A percentile compares a stretch with the other conserved stretches of the same genome.
phyloP scores from a whole-genome alignment of 331 rosid species.

The Malus hybrid region DNA sequence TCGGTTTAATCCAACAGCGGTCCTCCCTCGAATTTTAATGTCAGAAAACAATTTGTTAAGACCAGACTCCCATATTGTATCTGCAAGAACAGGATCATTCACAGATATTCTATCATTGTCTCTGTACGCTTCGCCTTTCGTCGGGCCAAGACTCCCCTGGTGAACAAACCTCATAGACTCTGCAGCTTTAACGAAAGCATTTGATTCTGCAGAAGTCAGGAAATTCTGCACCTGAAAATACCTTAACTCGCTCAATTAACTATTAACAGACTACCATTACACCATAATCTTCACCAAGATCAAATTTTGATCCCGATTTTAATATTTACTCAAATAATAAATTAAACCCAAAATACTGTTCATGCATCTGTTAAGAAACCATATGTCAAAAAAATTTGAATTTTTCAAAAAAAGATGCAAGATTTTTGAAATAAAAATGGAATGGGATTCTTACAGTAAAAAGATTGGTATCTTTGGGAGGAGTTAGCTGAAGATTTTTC shows the following conservation, averaged over 20 bases:
- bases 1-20: slow-evolving; percentile 79
- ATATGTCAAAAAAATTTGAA: not conserved
- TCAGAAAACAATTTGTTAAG: slow-evolving; percentile 57
- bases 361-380: not conserved
- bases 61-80: slow-evolving; percentile 72
- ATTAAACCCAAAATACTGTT: too few species aligned
- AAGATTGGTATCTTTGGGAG: slow-evolving; percentile 53
- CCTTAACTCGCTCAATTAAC: slow-evolving; percentile 6
- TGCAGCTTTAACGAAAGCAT: slow-evolving; percentile 58
- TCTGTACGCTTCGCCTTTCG: slow-evolving; percentile 79
- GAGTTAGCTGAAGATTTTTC: too few species aligned
- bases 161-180: slow-evolving; percentile 69
- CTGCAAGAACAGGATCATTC: slow-evolving; percentile 63
- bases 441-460: slow-evolving; percentile 50
- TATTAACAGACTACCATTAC: too few species aligned
- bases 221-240: slow-evolving; percentile 59
- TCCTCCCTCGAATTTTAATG: slow-evolving; percentile 55
- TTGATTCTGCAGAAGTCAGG: slow-evolving; percentile 66
- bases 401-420: not conserved
- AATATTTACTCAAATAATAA: too few species aligned
- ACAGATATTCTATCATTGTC: slow-evolving; percentile 80
- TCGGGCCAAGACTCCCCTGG: slow-evolving; percentile 88
- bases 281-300: not conserved
- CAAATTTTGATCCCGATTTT: not conserved
- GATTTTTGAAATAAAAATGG: not conserved